Conservation (phyloP, 1,284 basidiomycete species). For the Trichosporon sp. region DNA sequence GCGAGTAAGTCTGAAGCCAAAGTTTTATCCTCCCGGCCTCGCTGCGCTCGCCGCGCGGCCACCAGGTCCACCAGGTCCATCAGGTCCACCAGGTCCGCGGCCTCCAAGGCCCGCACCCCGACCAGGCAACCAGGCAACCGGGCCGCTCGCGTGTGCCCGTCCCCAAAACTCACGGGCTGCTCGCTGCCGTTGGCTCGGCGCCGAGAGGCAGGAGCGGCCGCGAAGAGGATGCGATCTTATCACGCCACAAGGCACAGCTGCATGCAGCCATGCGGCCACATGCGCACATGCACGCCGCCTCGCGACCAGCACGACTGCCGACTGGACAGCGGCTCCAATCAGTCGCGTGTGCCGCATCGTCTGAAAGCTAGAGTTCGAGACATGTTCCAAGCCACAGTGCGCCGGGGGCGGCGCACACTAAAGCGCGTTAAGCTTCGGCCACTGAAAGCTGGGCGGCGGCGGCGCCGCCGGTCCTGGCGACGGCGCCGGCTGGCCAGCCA, state of each 20-base stretch:
- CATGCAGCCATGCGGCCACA: neutral
- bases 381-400: neutral
- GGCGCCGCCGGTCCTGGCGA: neutral
- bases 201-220: too few relatives aligned
- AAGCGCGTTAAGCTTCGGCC: neutral
- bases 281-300: neutral
- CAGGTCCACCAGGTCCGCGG: too few relatives aligned
- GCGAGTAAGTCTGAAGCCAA: conserved; percentile 1
- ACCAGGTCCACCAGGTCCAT: neutral
- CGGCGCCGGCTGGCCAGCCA: neutral
- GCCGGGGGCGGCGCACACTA: neutral
- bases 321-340: neutral
- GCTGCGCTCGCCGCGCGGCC: too few relatives aligned
- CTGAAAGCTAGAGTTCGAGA: neutral
- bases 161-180: neutral
- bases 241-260: neutral
- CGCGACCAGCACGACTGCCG: neutral
- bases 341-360: neutral
- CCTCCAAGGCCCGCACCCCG: too few relatives aligned
- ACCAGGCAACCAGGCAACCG: neutral
- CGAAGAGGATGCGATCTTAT: neutral
- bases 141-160: neutral
- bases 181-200: neutral
- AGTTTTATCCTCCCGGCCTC: neutral
- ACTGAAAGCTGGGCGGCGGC: neutral